phyloP scores from a whole-genome alignment of 2,329 filamentous ascomycete species.

The Xylariaceae sp. region DNA sequence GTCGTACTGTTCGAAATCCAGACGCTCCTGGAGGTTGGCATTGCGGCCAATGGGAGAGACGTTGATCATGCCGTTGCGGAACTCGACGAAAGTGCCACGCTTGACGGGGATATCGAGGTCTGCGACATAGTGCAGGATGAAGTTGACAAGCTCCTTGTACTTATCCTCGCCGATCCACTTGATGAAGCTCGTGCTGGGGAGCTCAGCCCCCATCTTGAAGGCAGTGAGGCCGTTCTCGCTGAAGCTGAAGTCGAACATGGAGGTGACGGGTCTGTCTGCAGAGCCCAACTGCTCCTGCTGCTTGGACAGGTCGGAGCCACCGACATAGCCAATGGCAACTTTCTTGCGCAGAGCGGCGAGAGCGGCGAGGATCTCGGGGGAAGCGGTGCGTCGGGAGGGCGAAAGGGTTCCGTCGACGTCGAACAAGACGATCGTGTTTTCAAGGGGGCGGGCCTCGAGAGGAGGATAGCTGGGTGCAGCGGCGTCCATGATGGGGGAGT shows the following conservation, averaged over 20 bases:
- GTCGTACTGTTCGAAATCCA: slow-evolving; percentile 80
- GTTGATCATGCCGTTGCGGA: slow-evolving; percentile 90
- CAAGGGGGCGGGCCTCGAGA: slow-evolving; percentile 77
- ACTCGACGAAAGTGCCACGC: slow-evolving; percentile 81
- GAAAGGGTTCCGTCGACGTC: slow-evolving; percentile 95
- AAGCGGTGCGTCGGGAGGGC: slow-evolving; percentile 68
- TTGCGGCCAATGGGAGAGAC: slow-evolving; percentile 82
- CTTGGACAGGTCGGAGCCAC: slow-evolving; percentile 86
- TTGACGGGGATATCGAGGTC: slow-evolving; percentile 81
- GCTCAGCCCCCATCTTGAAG: slow-evolving; percentile 72
- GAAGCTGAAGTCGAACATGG: slow-evolving; percentile 97
- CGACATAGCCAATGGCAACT: slow-evolving; percentile 86
- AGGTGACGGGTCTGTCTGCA: slow-evolving; percentile 63
- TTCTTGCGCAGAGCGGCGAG: slow-evolving; percentile 80
- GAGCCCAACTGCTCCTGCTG: slow-evolving; percentile 93
- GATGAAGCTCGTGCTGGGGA: slow-evolving; percentile 84
- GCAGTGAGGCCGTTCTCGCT: slow-evolving; percentile 94
- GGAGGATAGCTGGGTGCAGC: slow-evolving; percentile 57
- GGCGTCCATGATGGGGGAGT: slow-evolving; percentile 36
- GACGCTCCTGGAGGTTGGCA: slow-evolving; percentile 72
- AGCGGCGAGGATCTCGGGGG: slow-evolving; percentile 77
- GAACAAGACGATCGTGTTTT: slow-evolving; percentile 92
- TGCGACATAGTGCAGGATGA: slow-evolving; percentile 76
- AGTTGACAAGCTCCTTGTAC: slow-evolving; percentile 75
- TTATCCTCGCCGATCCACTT: slow-evolving; percentile 78